Evolutionary conservation across 2,329 filamentous ascomycete genomes (phyloP), one percentile per base, ranked within the genome.

Genomic region (Claviceps africana): DNA sequence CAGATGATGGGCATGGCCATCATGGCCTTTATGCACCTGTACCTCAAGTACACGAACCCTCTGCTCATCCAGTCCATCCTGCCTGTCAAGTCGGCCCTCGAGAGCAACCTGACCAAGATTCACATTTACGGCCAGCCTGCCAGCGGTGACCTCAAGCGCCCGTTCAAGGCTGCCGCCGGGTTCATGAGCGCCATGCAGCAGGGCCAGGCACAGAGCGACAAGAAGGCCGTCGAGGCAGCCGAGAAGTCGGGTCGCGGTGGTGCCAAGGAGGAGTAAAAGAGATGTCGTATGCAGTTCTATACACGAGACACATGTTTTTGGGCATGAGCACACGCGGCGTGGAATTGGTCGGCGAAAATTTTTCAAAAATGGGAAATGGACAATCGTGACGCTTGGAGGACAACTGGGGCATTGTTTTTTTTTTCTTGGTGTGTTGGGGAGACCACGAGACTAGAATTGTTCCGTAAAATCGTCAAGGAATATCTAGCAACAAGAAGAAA

Each of bases 21-120:
- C 90, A 97, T 98, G 91, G 82, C 72, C 56, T 87, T 96, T 65
- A 97, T 98, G 91, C 93, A 98, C 75, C 60, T 98, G 56, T 98
- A 97, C 83, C 86, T 98, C 79, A 90, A 96, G 71, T 98, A 97
- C 84, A 97, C 90, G 75, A 98, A 97, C 82, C 93, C 93, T 43
- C 86, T 98, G 50, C 77, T 96, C 64, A 95, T 98, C 75, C 93
- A 98, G 81, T 94, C 86, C 69, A 95, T 98, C 74, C 93, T 98
- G 66, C 93, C 93, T 35, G 77, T 97, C 71, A 98, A 98, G 84
- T 80, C 86, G 67, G 91, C 89, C 46, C 80, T 98, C 70, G 93
- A 98, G 78, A 79, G 85, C 73, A 97, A 96, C 78, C 76, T 96
- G 62, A 81, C 93, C 77, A 96, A 97, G 81, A 91, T 98, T 65